Conservation (phyloP, 805 yeast genomes). For the Metschnikowia santaceciliae region DNA sequence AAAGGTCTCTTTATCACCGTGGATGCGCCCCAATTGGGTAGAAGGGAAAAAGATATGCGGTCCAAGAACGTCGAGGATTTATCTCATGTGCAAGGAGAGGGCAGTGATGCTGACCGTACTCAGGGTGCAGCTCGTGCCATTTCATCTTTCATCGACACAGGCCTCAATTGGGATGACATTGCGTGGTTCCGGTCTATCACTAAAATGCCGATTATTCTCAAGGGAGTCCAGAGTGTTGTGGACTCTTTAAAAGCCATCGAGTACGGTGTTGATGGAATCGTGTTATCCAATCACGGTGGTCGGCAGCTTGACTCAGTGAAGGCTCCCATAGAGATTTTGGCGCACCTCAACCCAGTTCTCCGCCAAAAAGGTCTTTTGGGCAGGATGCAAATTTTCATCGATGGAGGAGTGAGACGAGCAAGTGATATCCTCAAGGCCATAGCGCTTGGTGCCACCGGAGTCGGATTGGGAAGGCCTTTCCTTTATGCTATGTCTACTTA, state of each 20-base stretch:
- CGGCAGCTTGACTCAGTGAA: slow-evolving; percentile 61
- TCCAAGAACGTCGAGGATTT: slow-evolving; percentile 36
- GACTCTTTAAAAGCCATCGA: slow-evolving; percentile 59
- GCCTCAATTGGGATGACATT: slow-evolving; percentile 37
- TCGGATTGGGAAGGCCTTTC: slow-evolving; percentile 74
- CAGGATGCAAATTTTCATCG: slow-evolving; percentile 61
- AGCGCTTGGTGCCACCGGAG: slow-evolving; percentile 72
- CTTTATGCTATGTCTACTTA: slow-evolving; percentile 75
- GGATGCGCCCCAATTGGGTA: slow-evolving; percentile 54
- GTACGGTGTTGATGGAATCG: slow-evolving; percentile 57
- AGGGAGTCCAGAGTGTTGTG: slow-evolving; percentile 66
- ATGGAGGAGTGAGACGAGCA: slow-evolving; percentile 77
- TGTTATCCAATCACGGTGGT: slow-evolving; percentile 74
- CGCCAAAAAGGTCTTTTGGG: slow-evolving; percentile 38
- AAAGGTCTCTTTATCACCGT: slow-evolving; percentile 52
- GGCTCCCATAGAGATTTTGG: slow-evolving; percentile 60
- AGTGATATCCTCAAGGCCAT: slow-evolving; percentile 75
- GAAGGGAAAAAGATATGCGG: slow-evolving; percentile 85
- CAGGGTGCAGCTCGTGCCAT: slow-evolving; percentile 81
- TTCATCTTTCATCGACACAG: slow-evolving; percentile 66
- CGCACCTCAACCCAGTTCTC: slow-evolving; percentile 48
- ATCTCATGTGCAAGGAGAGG: slow-evolving; percentile 31
- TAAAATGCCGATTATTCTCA: slow-evolving; percentile 49
- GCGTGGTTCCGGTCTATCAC: slow-evolving; percentile 39
- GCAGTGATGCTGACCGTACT: slow-evolving; percentile 53